Evolutionary conservation across 164 flowering plant genomes (phyloP).

Genomic region (Amborella trichopoda): DNA sequence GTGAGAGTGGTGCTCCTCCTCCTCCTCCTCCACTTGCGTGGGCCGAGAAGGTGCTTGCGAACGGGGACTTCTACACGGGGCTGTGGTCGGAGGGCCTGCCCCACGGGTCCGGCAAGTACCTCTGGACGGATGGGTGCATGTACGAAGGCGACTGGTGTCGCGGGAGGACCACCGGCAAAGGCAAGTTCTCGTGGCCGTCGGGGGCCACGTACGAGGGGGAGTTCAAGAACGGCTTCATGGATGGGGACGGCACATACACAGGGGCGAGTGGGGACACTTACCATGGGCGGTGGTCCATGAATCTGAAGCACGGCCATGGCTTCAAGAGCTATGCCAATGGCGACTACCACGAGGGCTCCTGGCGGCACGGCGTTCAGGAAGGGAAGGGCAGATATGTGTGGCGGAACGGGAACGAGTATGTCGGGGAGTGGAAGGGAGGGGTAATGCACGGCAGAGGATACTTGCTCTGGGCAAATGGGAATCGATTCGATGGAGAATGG

Average conservation of each 20-base stretch:
- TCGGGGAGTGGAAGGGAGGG: constrained; percentile 59
- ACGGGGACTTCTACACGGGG: constrained; percentile 80
- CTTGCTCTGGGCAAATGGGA: constrained; percentile 49
- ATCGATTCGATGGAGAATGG: constrained; percentile 59
- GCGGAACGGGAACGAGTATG: constrained; percentile 45
- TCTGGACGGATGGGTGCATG: constrained; percentile 92
- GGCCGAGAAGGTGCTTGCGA: constrained; percentile 39
- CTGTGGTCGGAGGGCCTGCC: constrained; percentile 50
- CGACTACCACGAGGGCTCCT: constrained; percentile 73
- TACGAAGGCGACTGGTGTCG: constrained; percentile 73
- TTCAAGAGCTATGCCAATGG: constrained; percentile 47
- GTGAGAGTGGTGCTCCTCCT: constrained; percentile 26
- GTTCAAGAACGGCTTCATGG: constrained; percentile 72
- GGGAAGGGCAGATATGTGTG: constrained; percentile 73
- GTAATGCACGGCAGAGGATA: constrained; percentile 39
- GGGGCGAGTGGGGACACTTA: constrained; percentile 52
- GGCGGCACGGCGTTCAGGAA: constrained; percentile 62
- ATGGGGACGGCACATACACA: constrained; percentile 67
- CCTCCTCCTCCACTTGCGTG: constrained; percentile 13
- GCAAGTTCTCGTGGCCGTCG: constrained; percentile 78
- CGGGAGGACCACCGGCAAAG: constrained; percentile 64
- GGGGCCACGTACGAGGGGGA: constrained; percentile 89
- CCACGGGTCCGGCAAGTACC: constrained; percentile 64
- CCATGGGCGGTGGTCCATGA: constrained; percentile 60
- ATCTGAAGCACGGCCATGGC: constrained; percentile 70